Evolutionary conservation across 208 protist species (phyloP), one percentile per base, ranked within the genome.

Genomic region (Porcisia deanei): DNA sequence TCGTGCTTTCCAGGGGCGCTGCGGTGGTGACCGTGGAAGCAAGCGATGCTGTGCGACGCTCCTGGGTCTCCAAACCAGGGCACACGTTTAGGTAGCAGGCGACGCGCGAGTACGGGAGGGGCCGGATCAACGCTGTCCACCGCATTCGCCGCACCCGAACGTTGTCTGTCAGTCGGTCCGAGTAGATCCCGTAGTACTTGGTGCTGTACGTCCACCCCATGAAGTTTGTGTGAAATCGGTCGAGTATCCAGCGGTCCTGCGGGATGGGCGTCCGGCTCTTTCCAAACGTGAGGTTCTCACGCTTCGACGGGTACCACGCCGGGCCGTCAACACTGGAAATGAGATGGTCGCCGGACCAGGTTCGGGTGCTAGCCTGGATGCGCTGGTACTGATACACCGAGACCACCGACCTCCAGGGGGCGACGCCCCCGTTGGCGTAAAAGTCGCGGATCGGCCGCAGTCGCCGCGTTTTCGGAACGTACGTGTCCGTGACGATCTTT

Each of bases 361-460:
- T n/a, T 7, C 71, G 60, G 9, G 74, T 74, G 73, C 80, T 81
- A 37, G 54, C 61, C 47, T 85, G 76, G 59, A 82, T 75, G 39
- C 93, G 90, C 76, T 97, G 80, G 76, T 97, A 94, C 80, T 94
- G 84, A 76, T 88, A 95, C 14, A 95, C 85, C 7, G 82, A 86
- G 25, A 88, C 69, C 20, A 95, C 58, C 20, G 89, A 79, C 39
- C 85, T 65, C 82, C 84, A 94, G 49, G 86, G 81, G 30, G 90
- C 93, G 30, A 95, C 84, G 47, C 88, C 91, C 57, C 93, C 93
- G 73, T 84, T 90, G 65, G 90, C 86, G 79, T 91, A 75, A 79
- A 96, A 97, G 43, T 81, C 80, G 34, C 93, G 90, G 20, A 89
- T 75, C 20, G 80, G 59, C n/a, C 89, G 88, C 81, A 94, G 60